These are phyloP conservation scores for Russula abietina DNA, from an alignment of 768 basidiomycete species.

Conservation along the genomic window DNA sequence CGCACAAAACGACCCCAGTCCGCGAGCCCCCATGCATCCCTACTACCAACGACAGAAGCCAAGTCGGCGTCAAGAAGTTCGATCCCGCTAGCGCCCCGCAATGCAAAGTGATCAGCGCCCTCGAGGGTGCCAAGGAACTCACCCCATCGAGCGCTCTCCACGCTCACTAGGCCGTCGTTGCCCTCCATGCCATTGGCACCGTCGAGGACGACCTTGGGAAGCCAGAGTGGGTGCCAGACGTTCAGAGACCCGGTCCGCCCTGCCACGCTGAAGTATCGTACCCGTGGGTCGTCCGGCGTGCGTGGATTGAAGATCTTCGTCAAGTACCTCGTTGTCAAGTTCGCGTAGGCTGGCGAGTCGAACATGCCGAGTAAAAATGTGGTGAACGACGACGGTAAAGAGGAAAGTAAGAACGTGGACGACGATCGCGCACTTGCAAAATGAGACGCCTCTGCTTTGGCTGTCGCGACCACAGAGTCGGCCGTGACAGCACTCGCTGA, in stretches of 20 bases:
- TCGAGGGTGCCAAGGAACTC: slow-evolving; percentile 89
- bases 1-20: slow-evolving; percentile 62
- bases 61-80: slow-evolving; percentile 59
- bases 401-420: slow-evolving; percentile 45
- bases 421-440: slow-evolving; percentile 2
- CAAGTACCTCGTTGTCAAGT: slow-evolving; percentile 81
- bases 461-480: neutral
- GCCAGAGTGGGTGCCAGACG: slow-evolving; percentile 94
- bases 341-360: slow-evolving; percentile 95
- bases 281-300: slow-evolving; percentile 70
- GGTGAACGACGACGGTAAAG: slow-evolving; percentile 77
- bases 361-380: slow-evolving; percentile 81
- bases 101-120: slow-evolving; percentile 93
- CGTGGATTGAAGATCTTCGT: slow-evolving; percentile 74
- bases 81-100: slow-evolving; percentile 80
- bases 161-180: slow-evolving; percentile 87
- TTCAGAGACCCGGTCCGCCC: slow-evolving; percentile 60
- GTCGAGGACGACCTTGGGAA: slow-evolving; percentile 92
- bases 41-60: slow-evolving; percentile 40
- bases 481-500: neutral
- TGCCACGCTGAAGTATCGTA: slow-evolving; percentile 90
- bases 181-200: slow-evolving; percentile 72
- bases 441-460: neutral
- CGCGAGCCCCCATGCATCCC: slow-evolving; percentile 38
- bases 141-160: slow-evolving; percentile 94